Conservation (phyloP, 176 grass and related monocot species). For the Aegilops sharonensis region DNA sequence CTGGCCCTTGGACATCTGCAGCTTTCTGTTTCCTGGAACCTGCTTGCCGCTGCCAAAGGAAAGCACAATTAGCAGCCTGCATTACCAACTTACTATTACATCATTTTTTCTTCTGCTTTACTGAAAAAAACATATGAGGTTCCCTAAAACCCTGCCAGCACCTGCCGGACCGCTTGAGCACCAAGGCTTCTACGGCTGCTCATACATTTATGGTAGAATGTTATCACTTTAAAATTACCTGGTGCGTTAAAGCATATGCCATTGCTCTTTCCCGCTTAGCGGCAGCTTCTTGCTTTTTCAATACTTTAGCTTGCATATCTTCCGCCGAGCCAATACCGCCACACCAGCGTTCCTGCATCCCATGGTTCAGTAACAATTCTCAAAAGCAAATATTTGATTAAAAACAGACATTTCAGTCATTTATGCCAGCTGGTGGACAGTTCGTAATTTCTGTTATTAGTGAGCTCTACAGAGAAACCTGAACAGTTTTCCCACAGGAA, state of each 20-base stretch:
- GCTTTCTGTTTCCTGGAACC: conserved; percentile 67
- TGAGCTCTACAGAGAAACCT: neutral
- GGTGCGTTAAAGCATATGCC: conserved; percentile 96
- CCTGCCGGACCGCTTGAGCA: neutral
- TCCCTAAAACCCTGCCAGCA: neutral
- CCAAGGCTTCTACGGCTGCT: neutral
- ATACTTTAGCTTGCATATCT: conserved; percentile 81
- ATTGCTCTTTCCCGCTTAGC: conserved; percentile 91
- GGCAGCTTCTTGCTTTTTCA: conserved; percentile 91
- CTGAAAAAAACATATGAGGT: neutral
- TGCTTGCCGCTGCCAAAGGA: conserved; percentile 68
- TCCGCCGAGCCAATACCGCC: conserved; percentile 68
- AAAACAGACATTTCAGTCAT: neutral
- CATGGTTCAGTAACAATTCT: neutral
- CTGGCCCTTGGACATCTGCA: conserved; percentile 41
- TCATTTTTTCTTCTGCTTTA: neutral
- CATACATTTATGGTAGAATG: neutral
- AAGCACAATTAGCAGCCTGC: conserved; percentile 21
- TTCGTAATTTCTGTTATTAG: neutral
- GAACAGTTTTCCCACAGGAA: neutral
- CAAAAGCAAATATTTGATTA: neutral
- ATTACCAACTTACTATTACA: neutral
- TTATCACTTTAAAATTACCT: conserved; percentile 44
- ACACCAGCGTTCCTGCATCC: conserved; percentile 83
- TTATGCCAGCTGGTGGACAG: neutral